These are phyloP conservation scores for Kondoa subrosea DNA, from an alignment of 768 basidiomycete species.

Conservation along the genomic window DNA sequence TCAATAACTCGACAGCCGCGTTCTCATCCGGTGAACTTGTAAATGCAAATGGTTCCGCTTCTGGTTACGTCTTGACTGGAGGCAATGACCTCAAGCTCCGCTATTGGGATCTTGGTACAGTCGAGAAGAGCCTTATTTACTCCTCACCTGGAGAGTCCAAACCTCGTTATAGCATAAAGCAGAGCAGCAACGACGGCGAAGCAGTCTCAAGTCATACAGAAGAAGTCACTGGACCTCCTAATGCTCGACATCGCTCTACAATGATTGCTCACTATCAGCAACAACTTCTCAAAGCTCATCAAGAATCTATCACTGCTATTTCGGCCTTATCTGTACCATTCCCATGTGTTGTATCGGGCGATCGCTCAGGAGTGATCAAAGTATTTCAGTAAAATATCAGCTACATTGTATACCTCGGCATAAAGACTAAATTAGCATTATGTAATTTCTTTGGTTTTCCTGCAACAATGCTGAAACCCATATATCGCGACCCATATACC, in stretches of 20 bases:
- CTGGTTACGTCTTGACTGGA: slow-evolving; percentile 70
- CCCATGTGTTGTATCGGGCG: slow-evolving; percentile 81
- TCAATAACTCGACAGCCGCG: neutral
- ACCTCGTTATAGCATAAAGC: slow-evolving; percentile 48
- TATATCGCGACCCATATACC: no score
- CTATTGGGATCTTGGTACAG: slow-evolving; percentile 64
- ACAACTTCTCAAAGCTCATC: slow-evolving; percentile 66
- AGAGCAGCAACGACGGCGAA: slow-evolving; percentile 42
- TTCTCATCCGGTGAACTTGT: slow-evolving; percentile 12
- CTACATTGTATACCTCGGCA: neutral
- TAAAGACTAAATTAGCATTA: neutral
- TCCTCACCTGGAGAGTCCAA: slow-evolving; percentile 55
- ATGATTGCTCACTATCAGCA: slow-evolving; percentile 68
- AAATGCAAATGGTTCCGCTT: slow-evolving; percentile 33
- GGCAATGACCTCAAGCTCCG: slow-evolving; percentile 78
- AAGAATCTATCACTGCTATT: slow-evolving; percentile 72
- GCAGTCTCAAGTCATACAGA: slow-evolving; percentile 30
- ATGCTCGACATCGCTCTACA: slow-evolving; percentile 42
- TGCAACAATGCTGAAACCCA: no score
- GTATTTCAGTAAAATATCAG: slow-evolving; percentile 39
- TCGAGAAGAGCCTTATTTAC: slow-evolving; percentile 58
- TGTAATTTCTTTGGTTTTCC: neutral
- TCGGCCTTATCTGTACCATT: slow-evolving; percentile 83
- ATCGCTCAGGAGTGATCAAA: slow-evolving; percentile 74
- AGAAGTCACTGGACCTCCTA: slow-evolving; percentile 8